Conservation (phyloP, 1,284 basidiomycete species). For the Apiotrichum domesticum region DNA sequence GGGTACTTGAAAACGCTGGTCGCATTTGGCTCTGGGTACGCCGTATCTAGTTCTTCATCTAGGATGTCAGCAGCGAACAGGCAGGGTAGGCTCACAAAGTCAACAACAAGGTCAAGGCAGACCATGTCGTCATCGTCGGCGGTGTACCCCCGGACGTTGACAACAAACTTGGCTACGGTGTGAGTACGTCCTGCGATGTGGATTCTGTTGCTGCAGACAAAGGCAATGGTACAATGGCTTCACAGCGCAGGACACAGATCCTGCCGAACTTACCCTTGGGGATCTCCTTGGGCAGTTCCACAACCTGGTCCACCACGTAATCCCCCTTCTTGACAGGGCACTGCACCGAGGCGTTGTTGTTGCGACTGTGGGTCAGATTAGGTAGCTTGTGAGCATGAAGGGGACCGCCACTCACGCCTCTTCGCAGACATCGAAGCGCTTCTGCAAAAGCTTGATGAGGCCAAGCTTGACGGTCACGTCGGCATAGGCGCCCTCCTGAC, state of each 20-base stretch:
- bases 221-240: neutral
- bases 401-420: conserved; percentile 66
- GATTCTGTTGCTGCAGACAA: too few species aligned
- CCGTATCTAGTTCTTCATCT: conserved; percentile 2
- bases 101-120: conserved; percentile 71
- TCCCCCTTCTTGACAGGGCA: conserved; percentile 58
- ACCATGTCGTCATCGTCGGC: conserved; percentile 69
- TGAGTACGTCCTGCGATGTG: neutral
- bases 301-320: conserved; percentile 69
- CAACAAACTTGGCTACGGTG: conserved; percentile 72
- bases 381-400: neutral
- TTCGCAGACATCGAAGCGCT: conserved; percentile 78
- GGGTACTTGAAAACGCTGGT: too few species aligned
- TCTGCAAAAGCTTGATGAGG: conserved; percentile 71
- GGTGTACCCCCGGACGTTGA: conserved; percentile 68
- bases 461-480: conserved; percentile 85
- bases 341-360: conserved; percentile 40
- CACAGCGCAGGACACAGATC: neutral
- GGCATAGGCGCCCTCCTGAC: conserved; percentile 80
- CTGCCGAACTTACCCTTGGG: conserved; percentile 61
- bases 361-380: conserved; percentile 14
- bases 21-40: too few species aligned
- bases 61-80: neutral
- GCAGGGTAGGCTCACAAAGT: conserved; percentile 44
- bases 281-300: conserved; percentile 79